These are phyloP conservation scores for Draba incana DNA, from an alignment of 345 rosid genomes.

Conservation along the genomic window DNA sequence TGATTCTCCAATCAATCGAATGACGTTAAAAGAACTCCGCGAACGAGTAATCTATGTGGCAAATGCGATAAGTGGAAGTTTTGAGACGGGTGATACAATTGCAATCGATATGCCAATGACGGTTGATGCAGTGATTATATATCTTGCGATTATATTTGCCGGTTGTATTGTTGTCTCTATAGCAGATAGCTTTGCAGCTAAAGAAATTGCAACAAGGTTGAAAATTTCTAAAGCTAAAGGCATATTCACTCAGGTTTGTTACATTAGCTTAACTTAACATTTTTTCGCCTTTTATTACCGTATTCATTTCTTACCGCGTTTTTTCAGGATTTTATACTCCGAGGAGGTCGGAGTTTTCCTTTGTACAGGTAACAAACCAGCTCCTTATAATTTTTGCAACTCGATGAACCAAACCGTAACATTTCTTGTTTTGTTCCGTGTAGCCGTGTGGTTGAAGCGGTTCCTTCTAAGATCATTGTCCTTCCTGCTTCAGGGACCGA, in stretches of 20 bases:
- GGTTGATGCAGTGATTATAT: conserved; percentile 76
- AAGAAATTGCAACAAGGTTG: conserved; percentile 80
- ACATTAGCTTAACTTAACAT: conserved; percentile 15
- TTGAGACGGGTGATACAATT: conserved; percentile 77
- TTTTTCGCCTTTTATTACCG: not conserved
- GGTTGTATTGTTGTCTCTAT: conserved; percentile 89
- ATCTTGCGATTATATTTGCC: conserved; percentile 75
- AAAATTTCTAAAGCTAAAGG: conserved; percentile 78
- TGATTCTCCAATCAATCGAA: conserved; percentile 48
- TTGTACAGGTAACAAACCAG: conserved; percentile 72
- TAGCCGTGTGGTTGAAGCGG: conserved; percentile 89
- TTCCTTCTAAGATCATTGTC: conserved; percentile 68
- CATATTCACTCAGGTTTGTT: conserved; percentile 85
- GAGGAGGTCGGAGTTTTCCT: conserved; percentile 81
- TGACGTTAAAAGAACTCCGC: conserved; percentile 73
- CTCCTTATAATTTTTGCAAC: not conserved
- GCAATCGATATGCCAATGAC: conserved; percentile 99
- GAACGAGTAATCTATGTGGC: conserved; percentile 92
- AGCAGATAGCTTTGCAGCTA: conserved; percentile 92
- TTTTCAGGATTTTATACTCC: conserved; percentile 73
- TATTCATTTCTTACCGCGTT: conserved; percentile 11
- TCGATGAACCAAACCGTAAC: not conserved
- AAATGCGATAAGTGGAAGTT: conserved; percentile 58
- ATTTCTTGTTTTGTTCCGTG: conserved; percentile 3
- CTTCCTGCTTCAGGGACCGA: conserved; percentile 61